These are phyloP conservation scores for Candida sanyaensis DNA, from an alignment of 1,139 yeast species.

Conservation along the genomic window DNA sequence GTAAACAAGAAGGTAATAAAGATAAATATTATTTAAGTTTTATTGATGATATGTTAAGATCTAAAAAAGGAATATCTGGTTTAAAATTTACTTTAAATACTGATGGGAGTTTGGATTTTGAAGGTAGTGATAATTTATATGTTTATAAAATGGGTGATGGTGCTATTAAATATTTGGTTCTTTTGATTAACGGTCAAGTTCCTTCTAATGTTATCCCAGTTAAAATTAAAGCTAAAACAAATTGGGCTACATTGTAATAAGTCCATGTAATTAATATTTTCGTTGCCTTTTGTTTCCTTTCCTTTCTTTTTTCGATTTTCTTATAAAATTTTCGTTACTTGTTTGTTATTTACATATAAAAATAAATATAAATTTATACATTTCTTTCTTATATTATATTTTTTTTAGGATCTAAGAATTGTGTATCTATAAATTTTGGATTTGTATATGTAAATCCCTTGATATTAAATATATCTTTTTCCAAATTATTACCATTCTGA, in stretches of 20 bases:
- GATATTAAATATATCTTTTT: conserved; percentile 37
- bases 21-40: conserved; percentile 1
- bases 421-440: conserved; percentile 32
- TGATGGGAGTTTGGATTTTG: conserved; percentile 2
- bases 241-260: conserved; percentile 1
- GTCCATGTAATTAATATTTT: too few species aligned
- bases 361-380: neutral
- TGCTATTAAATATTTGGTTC: neutral
- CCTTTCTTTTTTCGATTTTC: neutral
- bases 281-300: neutral
- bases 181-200: neutral
- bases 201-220: conserved; percentile 1
- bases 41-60: conserved; percentile 1
- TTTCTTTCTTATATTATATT: too few species aligned
- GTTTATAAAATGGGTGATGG: neutral
- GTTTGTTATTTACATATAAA: neutral
- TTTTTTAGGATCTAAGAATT: conserved; percentile 6
- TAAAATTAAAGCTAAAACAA: neutral
- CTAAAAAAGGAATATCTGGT: neutral
- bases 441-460: conserved; percentile 48
- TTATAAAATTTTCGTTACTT: neutral
- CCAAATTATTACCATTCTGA: conserved; percentile 20
- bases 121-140: neutral
- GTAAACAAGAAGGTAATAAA: neutral
- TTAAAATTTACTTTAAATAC: neutral